Percentiles rank a stretch among this genome's conserved stretches.
Evolutionary conservation across 768 basidiomycete species (phyloP).

Genomic region (Austroboletus eburneus): DNA sequence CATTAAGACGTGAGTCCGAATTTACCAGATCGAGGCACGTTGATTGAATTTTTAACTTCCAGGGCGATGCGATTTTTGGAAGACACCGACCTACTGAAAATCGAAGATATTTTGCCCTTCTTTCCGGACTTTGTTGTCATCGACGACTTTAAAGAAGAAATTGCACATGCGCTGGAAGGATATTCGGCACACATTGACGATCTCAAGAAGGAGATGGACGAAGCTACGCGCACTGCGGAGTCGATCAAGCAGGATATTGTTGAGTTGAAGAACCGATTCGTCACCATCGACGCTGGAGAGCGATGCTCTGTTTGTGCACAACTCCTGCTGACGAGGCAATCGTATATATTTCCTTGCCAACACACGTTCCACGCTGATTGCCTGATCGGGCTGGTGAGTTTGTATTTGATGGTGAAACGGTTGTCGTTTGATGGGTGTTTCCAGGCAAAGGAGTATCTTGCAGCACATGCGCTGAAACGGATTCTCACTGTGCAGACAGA

Average conservation of each 20-base stretch:
- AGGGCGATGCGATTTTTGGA: constrained; percentile 98
- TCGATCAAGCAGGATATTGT: constrained; percentile 90
- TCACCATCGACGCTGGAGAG: constrained; percentile 86
- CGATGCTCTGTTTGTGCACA: constrained; percentile 79
- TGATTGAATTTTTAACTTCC: constrained; percentile 5
- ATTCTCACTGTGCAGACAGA: constrained; percentile 85
- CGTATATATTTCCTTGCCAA: constrained; percentile 98
- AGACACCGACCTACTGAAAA: constrained; percentile 90
- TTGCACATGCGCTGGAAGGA: constrained; percentile 90
- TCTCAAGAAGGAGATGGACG: constrained; percentile 93
- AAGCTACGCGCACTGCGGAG: constrained; percentile 88
- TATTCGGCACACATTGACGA: constrained; percentile 89
- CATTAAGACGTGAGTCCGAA: constrained; percentile 82
- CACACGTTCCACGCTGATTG: constrained; percentile 98
- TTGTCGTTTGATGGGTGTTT: constrained; percentile 2
- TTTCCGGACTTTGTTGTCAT: constrained; percentile 99
- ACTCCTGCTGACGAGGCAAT: constrained; percentile 80
- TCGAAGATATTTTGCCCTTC: constrained; percentile 98
- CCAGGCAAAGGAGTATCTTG: constrained; percentile 90
- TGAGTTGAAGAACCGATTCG: constrained; percentile 80
- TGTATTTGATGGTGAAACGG: not conserved
- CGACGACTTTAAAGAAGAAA: constrained; percentile 99
- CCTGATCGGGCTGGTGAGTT: constrained; percentile 83
- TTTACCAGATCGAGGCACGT: not conserved
- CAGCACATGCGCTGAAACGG: constrained; percentile 74